A percentile compares a stretch with the other conserved stretches of the same genome.
phyloP scores from a whole-genome alignment of 2,329 filamentous ascomycete species.

The Monilinia fructigena region DNA sequence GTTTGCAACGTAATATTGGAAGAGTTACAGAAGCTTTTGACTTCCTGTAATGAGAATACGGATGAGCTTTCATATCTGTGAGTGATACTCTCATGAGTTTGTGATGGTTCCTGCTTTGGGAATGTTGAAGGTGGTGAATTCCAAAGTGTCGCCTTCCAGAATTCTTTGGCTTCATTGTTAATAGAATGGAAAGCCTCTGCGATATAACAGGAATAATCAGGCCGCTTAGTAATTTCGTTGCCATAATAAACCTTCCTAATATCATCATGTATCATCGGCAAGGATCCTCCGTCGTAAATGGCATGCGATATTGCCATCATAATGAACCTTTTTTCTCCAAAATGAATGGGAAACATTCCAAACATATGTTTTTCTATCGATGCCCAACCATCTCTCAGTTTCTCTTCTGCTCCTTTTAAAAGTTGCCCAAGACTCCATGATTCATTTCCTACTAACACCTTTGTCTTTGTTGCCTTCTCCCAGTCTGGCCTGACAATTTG shows the following conservation, averaged over 20 bases:
- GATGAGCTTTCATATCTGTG: constrained; percentile 51
- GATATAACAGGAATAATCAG: constrained; percentile 54
- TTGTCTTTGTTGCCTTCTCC: background rate
- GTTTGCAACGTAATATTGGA: constrained; percentile 72
- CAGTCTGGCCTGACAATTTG: constrained; percentile 49
- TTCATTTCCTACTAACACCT: background rate
- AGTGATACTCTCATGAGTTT: constrained; percentile 14
- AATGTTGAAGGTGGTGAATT: constrained; percentile 48
- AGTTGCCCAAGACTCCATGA: constrained; percentile 37
- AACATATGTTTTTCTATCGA: constrained; percentile 30
- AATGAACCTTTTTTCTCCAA: constrained; percentile 44
- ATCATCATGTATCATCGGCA: constrained; percentile 70
- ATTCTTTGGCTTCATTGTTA: constrained; percentile 51
- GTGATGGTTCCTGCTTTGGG: constrained; percentile 36
- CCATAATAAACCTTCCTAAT: constrained; percentile 63
- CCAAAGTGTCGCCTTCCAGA: constrained; percentile 70
- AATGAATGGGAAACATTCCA: constrained; percentile 51
- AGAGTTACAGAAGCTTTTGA: constrained; percentile 62
- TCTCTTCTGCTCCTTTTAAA: constrained; percentile 44
- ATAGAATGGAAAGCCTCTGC: constrained; percentile 43
- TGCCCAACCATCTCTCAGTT: constrained; percentile 43
- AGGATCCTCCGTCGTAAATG: constrained; percentile 85
- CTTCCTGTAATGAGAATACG: constrained; percentile 42
- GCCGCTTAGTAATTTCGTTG: constrained; percentile 42
- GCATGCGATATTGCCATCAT: constrained; percentile 79